These are phyloP conservation scores for Talaromyces marneffei DNA, from an alignment of 2,329 filamentous ascomycete genomes.

Conservation along the genomic window DNA sequence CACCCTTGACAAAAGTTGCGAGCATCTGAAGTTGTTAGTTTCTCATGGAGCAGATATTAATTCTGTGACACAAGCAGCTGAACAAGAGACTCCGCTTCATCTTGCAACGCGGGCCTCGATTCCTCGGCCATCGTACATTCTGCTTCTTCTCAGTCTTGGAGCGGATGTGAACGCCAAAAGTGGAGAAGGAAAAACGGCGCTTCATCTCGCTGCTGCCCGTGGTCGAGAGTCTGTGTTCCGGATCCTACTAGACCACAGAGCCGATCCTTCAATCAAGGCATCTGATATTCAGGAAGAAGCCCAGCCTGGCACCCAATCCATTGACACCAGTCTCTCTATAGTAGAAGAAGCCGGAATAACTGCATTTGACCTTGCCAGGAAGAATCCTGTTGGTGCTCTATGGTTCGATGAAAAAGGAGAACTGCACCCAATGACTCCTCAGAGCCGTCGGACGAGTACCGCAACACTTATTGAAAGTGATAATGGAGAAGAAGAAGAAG, in stretches of 20 bases:
- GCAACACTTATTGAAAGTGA: constrained; percentile 10
- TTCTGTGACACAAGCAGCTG: constrained; percentile 8
- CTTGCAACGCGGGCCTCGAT: constrained; percentile 21
- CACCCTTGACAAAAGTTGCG: constrained; percentile 18
- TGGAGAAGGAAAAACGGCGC: constrained; percentile 9
- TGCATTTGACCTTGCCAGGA: constrained; percentile 21
- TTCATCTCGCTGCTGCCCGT: constrained; percentile 17
- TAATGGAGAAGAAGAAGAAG: too few relatives aligned
- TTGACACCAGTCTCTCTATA: too few relatives aligned
- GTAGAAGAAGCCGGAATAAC: constrained; percentile 18
- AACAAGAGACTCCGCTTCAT: constrained; percentile 24
- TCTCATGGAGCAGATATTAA: constrained; percentile 23
- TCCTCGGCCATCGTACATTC: constrained; percentile 18
- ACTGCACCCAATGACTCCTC: constrained; percentile 10
- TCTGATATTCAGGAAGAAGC: not conserved
- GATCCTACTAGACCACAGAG: constrained; percentile 22
- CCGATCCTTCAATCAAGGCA: constrained; percentile 17
- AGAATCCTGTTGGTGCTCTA: constrained; percentile 20
- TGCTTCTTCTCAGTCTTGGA: constrained; percentile 21
- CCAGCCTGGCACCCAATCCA: too few relatives aligned
- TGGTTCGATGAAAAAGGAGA: constrained; percentile 22
- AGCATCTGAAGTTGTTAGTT: constrained; percentile 23
- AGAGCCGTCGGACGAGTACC: constrained; percentile 6
- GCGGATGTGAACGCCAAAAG: constrained; percentile 12
- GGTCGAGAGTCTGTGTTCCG: constrained; percentile 23